Evolutionary conservation across 768 basidiomycete genomes (phyloP).

Genomic region (Pleurotus salmoneostramineus): DNA sequence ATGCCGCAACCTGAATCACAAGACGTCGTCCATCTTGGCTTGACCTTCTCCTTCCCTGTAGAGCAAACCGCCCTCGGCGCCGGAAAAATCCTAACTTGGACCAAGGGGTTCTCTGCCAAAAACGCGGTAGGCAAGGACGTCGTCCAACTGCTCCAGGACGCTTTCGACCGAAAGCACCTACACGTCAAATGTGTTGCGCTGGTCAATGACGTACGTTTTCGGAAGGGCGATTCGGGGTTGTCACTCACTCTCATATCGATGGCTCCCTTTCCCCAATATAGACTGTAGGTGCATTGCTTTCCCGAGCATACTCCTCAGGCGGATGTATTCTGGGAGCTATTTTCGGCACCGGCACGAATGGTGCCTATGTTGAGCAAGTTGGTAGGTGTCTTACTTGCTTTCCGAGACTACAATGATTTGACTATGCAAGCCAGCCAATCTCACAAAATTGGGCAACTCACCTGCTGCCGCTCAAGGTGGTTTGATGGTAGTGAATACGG

Average conservation of each 20-base stretch:
- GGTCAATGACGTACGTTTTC: conserved; percentile 68
- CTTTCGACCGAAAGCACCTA: conserved; percentile 77
- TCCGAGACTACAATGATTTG: neutral
- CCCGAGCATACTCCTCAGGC: conserved; percentile 90
- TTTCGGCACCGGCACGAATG: conserved; percentile 98
- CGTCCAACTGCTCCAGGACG: conserved; percentile 76
- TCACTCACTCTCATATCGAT: neutral
- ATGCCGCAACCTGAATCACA: conserved; percentile 12
- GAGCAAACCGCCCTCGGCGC: conserved; percentile 91
- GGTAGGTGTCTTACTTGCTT: conserved; percentile 24
- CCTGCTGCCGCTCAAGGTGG: conserved; percentile 58
- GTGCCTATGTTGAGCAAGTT: conserved; percentile 91
- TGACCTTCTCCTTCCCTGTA: conserved; percentile 98
- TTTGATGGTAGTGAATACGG: conserved; percentile 93
- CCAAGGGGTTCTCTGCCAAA: conserved; percentile 83
- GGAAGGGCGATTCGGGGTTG: neutral
- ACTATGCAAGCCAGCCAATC: conserved; percentile 42
- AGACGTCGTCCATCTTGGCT: conserved; percentile 61
- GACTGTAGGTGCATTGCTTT: conserved; percentile 95
- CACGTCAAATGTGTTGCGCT: conserved; percentile 80
- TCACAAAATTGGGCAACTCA: conserved; percentile 75
- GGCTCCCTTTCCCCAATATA: conserved; percentile 22
- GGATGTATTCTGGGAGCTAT: conserved; percentile 88
- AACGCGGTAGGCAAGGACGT: conserved; percentile 79
- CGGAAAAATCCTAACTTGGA: conserved; percentile 92